Conservation (phyloP, 192 early-diverging fungal species). For the Backusella mclennaniae region DNA sequence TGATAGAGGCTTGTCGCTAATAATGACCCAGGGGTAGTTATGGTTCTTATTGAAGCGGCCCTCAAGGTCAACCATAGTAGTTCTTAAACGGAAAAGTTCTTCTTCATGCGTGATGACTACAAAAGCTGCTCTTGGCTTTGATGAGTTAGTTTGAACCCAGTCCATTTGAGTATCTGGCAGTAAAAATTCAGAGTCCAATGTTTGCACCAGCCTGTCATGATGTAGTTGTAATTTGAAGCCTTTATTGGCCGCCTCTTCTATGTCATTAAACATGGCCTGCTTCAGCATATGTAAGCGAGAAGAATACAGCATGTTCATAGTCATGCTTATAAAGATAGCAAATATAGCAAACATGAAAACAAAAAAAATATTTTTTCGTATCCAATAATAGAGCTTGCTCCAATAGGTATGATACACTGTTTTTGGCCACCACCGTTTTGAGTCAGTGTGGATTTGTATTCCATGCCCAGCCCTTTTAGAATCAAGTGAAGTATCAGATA, state of each 20-base stretch:
- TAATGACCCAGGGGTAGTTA: constrained; percentile 83
- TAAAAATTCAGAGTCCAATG: neutral
- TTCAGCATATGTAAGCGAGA: neutral
- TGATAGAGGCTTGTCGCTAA: constrained; percentile 74
- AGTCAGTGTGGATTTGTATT: neutral
- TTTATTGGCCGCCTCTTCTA: neutral
- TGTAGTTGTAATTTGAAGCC: neutral
- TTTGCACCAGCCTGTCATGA: neutral
- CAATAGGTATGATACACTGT: neutral
- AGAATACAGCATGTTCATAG: neutral
- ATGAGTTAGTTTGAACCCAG: neutral
- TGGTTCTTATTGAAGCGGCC: constrained; percentile 73
- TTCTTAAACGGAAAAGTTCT: constrained; percentile 58
- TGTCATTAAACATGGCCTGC: neutral
- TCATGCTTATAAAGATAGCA: neutral
- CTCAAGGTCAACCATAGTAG: constrained; percentile 65
- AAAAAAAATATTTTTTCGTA: neutral
- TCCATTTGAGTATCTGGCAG: neutral
- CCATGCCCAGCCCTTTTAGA: neutral
- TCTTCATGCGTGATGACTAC: constrained; percentile 70
- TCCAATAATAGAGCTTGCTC: neutral
- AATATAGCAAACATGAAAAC: neutral
- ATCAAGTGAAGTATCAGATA: neutral
- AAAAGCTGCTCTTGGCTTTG: constrained; percentile 57
- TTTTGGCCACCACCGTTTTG: constrained; percentile 1